Percentiles rank a stretch among this genome's conserved stretches.
phyloP scores from a whole-genome alignment of 345 rosid species.

The Euphorbia pulcherrima region DNA sequence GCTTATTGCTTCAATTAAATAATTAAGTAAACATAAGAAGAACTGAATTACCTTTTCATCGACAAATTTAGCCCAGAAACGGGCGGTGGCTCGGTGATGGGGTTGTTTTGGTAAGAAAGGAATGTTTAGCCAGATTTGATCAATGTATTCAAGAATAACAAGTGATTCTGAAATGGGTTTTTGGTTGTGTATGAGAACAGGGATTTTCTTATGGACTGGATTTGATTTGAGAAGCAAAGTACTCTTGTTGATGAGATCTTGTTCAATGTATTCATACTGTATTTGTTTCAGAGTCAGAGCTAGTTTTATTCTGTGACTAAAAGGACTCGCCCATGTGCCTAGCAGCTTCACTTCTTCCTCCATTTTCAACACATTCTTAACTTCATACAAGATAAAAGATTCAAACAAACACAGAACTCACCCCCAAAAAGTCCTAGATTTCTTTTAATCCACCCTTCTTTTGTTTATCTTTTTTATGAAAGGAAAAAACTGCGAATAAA shows the following conservation, averaged over 20 bases:
- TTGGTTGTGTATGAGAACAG: neutral
- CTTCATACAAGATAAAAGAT: too few relatives aligned
- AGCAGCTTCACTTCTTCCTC: constrained; percentile 1
- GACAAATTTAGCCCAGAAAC: constrained; percentile 11
- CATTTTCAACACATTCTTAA: too few relatives aligned
- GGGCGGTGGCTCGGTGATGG: neutral
- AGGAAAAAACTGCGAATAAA: too few relatives aligned
- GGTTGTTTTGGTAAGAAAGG: neutral
- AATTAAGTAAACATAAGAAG: too few relatives aligned
- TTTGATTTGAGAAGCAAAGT: neutral
- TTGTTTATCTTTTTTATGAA: too few relatives aligned
- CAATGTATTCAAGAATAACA: constrained; percentile 7
- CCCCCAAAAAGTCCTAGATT: too few relatives aligned
- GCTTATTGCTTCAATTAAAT: too few relatives aligned
- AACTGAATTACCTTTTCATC: neutral
- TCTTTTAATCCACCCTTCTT: too few relatives aligned
- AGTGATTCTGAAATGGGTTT: constrained; percentile 5
- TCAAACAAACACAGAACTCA: too few relatives aligned
- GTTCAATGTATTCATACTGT: neutral
- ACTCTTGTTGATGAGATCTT: constrained; percentile 5
- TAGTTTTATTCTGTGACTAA: neutral
- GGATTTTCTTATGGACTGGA: constrained; percentile 3
- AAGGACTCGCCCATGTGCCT: neutral
- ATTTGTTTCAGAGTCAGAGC: constrained; percentile 1
- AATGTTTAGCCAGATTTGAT: neutral